Conservation (phyloP, 176 grass and related monocot genomes). For the Carex myosuroides region DNA sequence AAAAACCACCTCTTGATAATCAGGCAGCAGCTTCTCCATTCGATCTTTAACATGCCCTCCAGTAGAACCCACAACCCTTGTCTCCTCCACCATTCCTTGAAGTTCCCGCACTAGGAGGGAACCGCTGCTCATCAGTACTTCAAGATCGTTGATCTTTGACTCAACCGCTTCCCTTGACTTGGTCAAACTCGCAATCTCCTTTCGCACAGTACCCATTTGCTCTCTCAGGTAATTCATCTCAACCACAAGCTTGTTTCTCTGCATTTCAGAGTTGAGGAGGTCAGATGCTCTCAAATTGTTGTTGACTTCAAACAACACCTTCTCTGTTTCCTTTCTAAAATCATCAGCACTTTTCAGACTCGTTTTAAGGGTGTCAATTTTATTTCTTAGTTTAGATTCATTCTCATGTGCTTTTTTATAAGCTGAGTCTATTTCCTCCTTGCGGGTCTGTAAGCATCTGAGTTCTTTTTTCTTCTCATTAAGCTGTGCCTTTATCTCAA, state of each 20-base stretch:
- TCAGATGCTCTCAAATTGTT: conserved; percentile 79
- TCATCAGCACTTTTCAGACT: conserved; percentile 55
- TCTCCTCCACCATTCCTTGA: conserved; percentile 35
- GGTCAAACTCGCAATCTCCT: conserved; percentile 41
- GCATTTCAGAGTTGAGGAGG: conserved; percentile 75
- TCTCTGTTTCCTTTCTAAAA: conserved; percentile 62
- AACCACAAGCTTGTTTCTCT: conserved; percentile 34
- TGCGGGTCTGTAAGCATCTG: conserved; percentile 25
- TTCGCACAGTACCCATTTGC: conserved; percentile 41
- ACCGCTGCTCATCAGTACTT: conserved; percentile 36
- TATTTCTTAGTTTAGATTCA: conserved; percentile 55
- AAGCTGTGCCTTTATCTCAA: conserved; percentile 29
- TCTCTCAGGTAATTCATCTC: conserved; percentile 49
- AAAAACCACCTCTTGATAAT: conserved; percentile 62
- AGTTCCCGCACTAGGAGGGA: conserved; percentile 36
- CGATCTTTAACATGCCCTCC: conserved; percentile 30
- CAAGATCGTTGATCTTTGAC: conserved; percentile 35
- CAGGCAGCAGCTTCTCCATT: conserved; percentile 39
- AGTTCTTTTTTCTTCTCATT: conserved; percentile 66
- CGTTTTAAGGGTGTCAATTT: conserved; percentile 60
- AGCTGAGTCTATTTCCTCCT: conserved; percentile 29
- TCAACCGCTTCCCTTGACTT: conserved; percentile 34
- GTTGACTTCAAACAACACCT: conserved; percentile 70
- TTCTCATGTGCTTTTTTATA: conserved; percentile 34
- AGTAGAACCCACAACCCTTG: conserved; percentile 30